A percentile compares a stretch with the other conserved stretches of the same genome.
These are phyloP conservation scores for Herpetomonas samuelpessoai DNA, from an alignment of 208 protist species.

Conservation along the genomic window DNA sequence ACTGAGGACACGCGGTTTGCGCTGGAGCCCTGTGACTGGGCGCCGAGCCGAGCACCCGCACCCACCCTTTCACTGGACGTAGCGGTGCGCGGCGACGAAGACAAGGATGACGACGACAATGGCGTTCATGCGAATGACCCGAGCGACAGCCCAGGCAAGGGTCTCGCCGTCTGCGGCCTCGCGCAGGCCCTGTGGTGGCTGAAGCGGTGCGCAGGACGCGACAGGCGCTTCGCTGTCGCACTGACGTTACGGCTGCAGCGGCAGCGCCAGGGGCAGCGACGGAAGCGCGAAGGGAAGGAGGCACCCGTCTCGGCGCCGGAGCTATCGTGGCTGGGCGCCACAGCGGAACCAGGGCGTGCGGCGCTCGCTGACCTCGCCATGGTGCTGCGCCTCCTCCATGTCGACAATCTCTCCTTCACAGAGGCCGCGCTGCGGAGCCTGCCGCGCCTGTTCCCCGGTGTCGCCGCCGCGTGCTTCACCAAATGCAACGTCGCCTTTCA, in stretches of 20 bases:
- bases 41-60: background rate
- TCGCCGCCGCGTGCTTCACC: background rate
- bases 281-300: background rate
- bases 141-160: background rate
- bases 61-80: no score
- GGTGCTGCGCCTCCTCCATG: background rate
- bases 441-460: background rate
- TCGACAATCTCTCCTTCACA: background rate
- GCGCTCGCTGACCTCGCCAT: background rate
- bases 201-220: background rate
- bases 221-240: background rate
- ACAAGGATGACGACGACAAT: no score
- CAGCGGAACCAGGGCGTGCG: no score
- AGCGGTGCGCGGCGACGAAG: no score
- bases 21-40: background rate
- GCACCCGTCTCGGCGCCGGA: no score
- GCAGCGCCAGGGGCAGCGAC: background rate
- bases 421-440: background rate
- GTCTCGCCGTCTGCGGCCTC: background rate
- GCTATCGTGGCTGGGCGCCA: no score
- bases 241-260: background rate
- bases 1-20: background rate
- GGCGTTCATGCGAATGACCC: no score
- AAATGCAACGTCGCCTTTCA: background rate
- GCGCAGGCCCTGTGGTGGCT: background rate